Evolutionary conservation across 768 basidiomycete species (phyloP), one percentile per base, ranked within the genome.

Genomic region (Hygrophoropsis aurantiaca): DNA sequence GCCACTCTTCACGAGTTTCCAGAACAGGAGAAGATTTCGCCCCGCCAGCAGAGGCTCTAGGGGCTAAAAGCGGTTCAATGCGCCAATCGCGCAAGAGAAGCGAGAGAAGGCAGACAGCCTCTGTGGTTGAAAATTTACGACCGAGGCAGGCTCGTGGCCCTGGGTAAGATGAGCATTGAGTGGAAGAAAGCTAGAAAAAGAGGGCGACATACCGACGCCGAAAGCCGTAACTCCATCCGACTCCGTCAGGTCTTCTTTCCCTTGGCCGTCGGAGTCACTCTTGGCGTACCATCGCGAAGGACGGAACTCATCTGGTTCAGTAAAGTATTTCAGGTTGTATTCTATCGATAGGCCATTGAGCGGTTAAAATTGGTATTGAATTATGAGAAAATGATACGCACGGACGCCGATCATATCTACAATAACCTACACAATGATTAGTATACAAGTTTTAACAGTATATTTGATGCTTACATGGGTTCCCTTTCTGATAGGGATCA

Each of bases 71-170:
- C 1, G 79, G 77, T 42, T 77, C 72, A 10, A 84, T 57, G 23
- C 62, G 69, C 74, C 74, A 83, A 37, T 82, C 81, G 15, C 77
- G 68, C 18, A 82, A 59, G 7, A 82, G 55, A 54, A 70, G 61
- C 1, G 78, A 70, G 16, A 84, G 68, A 66, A 83, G 78, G 40
- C 71, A 73, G 15, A 82, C 71, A 2, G 71, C 68, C 55, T 84
- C 80, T 0, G 68, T 71, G 1, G 71, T 68, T 3, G 81, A 78
- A 52, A 84, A 84, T 50, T 73, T 78, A 23, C 77, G 66, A 4
- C 81, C 82, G 11, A 81, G 61, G 50, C 82, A 84, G 13, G 59
- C 55, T 13, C 80, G 72, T 24, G 79, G 78, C 39, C 77, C 77
- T 73, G 50, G 20, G 53, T 39, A 40, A 60, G 50, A 11, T 37